phyloP scores from a whole-genome alignment of 805 yeast genomes.

The Phaffomyces opuntiae region DNA sequence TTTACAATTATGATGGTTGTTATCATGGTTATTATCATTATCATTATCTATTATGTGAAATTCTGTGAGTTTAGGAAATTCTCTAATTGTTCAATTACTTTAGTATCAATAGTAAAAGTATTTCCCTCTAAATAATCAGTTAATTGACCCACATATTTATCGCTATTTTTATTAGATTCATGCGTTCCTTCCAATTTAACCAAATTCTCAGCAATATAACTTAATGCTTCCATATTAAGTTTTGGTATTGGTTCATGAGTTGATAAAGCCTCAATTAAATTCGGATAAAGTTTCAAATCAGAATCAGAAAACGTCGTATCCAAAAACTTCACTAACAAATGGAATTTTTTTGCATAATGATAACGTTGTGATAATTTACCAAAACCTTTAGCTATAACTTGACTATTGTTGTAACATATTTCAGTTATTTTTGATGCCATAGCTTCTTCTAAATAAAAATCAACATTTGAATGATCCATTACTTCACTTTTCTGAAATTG shows the following conservation, averaged over 20 bases:
- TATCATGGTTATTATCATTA: no score
- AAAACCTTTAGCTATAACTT: not conserved
- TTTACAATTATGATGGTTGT: no score
- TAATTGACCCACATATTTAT: not conserved
- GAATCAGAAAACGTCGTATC: not conserved
- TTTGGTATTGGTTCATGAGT: not conserved
- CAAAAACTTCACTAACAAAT: not conserved
- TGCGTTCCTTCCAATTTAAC: not conserved
- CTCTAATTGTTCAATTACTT: slow-evolving; percentile 4
- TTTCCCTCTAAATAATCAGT: not conserved
- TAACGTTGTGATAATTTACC: not conserved
- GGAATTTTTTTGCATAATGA: not conserved
- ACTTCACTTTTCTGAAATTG: not conserved
- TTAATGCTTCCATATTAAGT: not conserved
- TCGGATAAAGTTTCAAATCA: not conserved
- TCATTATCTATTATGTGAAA: not conserved
- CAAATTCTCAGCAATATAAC: not conserved
- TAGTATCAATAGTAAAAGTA: not conserved
- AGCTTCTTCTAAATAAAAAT: not conserved
- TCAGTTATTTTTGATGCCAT: not conserved
- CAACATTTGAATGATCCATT: not conserved
- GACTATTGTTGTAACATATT: not conserved
- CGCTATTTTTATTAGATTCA: not conserved
- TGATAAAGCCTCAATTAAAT: not conserved
- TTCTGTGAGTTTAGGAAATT: not conserved